Conservation (phyloP, 495 filamentous ascomycete genomes). For the Podospora australis region DNA sequence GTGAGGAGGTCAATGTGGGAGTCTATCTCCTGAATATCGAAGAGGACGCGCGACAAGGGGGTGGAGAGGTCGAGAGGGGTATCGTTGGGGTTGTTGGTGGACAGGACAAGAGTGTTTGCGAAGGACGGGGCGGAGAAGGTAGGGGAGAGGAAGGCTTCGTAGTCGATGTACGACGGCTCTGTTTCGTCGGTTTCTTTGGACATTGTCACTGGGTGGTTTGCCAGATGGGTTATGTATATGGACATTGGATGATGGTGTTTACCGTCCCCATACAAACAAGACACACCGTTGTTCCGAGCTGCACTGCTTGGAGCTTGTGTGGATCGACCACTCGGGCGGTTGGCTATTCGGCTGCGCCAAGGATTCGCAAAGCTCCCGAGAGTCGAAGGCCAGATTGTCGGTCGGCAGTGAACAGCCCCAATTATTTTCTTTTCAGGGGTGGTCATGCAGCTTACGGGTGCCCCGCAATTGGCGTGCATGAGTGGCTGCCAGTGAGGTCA, state of each 20-base stretch:
- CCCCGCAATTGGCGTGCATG: not conserved
- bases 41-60: slow-evolving; percentile 86
- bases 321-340: not conserved
- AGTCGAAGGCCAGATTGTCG: not conserved
- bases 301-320: too few relatives aligned
- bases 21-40: slow-evolving; percentile 95
- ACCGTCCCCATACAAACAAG: too few relatives aligned
- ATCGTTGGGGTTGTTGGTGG: slow-evolving; percentile 88
- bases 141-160: slow-evolving; percentile 83
- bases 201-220: not conserved
- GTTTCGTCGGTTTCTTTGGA: slow-evolving; percentile 19
- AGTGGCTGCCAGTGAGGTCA: not conserved
- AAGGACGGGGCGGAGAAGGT: slow-evolving; percentile 72
- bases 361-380: not conserved
- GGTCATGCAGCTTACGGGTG: not conserved
- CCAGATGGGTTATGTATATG: too few relatives aligned
- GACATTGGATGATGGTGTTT: too few relatives aligned
- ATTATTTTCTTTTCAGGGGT: not conserved
- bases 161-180: slow-evolving; percentile 88
- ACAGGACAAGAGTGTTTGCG: slow-evolving; percentile 79
- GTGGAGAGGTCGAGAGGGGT: slow-evolving; percentile 88
- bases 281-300: too few relatives aligned
- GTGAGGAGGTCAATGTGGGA: slow-evolving; percentile 89
- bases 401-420: not conserved
- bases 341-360: not conserved